A percentile compares a stretch with the other conserved stretches of the same genome.
Conservation (phyloP, 2,329 filamentous ascomycete species). For the Colletotrichum liriopes region DNA sequence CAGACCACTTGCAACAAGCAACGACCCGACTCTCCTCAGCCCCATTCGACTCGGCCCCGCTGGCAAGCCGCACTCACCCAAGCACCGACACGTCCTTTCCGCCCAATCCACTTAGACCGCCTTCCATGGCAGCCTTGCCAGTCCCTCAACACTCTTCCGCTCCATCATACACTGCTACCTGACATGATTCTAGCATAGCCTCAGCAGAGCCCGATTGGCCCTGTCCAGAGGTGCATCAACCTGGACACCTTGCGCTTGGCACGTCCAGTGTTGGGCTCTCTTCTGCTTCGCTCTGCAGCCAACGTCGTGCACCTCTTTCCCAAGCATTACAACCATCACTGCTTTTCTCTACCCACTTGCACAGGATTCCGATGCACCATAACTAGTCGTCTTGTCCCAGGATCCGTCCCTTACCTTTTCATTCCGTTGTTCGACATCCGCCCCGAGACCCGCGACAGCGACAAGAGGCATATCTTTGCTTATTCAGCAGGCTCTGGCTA, state of each 20-base stretch:
- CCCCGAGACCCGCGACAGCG: conserved; percentile 17
- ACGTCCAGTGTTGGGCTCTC: conserved; percentile 9
- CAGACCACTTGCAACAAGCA: conserved; percentile 2
- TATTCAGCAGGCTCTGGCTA: conserved; percentile 44
- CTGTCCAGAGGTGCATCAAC: not conserved
- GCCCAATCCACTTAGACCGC: conserved; percentile 30
- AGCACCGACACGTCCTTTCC: conserved; percentile 3
- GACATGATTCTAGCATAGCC: not conserved
- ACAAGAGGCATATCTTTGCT: conserved; percentile 13
- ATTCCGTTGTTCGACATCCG: conserved; percentile 21
- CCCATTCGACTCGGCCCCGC: not conserved
- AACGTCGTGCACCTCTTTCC: conserved; percentile 25
- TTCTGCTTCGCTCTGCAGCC: too few species aligned
- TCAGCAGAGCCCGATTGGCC: conserved; percentile 27
- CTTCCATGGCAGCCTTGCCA: conserved; percentile 25
- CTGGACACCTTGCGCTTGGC: conserved; percentile 12
- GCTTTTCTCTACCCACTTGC: conserved; percentile 4
- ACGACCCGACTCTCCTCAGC: conserved; percentile 10
- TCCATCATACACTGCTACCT: conserved; percentile 13
- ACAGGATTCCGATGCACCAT: conserved; percentile 7
- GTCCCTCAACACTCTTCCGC: not conserved
- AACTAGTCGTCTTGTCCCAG: conserved; percentile 30
- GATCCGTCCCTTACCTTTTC: conserved; percentile 31
- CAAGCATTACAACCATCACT: conserved; percentile 25
- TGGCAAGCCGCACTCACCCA: not conserved